Base-by-base conservation (phyloP, 306 rosid species). In the Hylodesmum podocarpum region DNA sequence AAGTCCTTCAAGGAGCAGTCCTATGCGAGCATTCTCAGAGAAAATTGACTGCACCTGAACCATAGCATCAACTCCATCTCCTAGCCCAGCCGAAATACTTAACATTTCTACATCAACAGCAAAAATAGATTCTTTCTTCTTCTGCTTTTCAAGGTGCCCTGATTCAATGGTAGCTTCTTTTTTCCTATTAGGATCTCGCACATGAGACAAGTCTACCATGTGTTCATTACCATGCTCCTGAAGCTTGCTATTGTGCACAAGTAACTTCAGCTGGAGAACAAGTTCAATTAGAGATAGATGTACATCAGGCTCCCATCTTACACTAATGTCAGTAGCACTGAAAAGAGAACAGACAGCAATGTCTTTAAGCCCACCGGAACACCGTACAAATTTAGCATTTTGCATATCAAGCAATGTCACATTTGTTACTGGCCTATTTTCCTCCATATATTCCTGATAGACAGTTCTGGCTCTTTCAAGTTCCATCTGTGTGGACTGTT, bases 241-340 rank as follows among this genome's bases (percentile, higher is more conserved):
- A 84, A 87, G 87, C 89, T 88, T 91, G 80, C 84, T 84, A 74
- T 86, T 92, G 63, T 88, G 96, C 71, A 96, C 77, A 75, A 92
- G 75, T 77, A 83, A 79, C 89, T 96, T 96, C 85, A 92, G 82
- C 67, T 80, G 91, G 74, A 96, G 85, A 54, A 75, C 86, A 79
- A 96, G 91, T 82, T 96, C 99, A 86, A 91, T 39, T 53, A 92
- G 82, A 12, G 92, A 89, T 73, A 96, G 74, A 72, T 96, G 97
- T n/a, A 87, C 87, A 65, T 92, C 99, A 83, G 98, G 99, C 68
- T 89, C 99, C 99, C 99, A 96, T 83, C 96, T 86, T 46, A 96
- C 80, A 22, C 89, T 72, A 74, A 96, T 96, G 79, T 96, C 94
- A 53, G 97, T 92, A 65, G 99, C 98, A 83, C 99, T 92, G 84